Conservation (phyloP, 2,329 filamentous ascomycete genomes). For the Pyricularia grisea region DNA sequence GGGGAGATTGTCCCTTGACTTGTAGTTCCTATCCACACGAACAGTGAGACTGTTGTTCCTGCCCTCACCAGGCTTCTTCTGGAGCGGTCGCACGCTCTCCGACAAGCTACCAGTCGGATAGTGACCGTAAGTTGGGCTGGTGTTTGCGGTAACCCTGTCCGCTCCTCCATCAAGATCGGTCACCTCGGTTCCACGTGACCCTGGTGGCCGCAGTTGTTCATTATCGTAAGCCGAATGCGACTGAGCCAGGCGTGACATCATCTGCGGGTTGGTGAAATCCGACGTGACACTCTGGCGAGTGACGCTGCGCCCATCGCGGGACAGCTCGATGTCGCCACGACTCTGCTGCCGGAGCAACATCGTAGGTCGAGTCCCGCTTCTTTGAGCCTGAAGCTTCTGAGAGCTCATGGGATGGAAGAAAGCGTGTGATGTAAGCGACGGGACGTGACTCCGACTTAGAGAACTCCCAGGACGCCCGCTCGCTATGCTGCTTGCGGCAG, state of each 20-base stretch:
- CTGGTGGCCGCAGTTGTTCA: slow-evolving; percentile 45
- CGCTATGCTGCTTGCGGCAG: slow-evolving; percentile 25
- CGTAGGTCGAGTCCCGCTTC: slow-evolving; percentile 45
- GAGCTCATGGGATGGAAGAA: slow-evolving; percentile 98
- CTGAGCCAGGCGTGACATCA: slow-evolving; percentile 21
- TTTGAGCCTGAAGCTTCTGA: slow-evolving; percentile 83
- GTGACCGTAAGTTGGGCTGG: slow-evolving; percentile 58
- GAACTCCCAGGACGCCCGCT: slow-evolving; percentile 54
- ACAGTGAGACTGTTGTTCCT: slow-evolving; percentile 35
- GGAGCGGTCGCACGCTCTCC: slow-evolving; percentile 72
- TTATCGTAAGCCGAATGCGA: slow-evolving; percentile 28
- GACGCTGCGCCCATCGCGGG: not conserved
- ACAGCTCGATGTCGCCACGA: slow-evolving; percentile 12
- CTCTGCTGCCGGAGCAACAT: slow-evolving; percentile 28
- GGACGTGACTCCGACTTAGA: slow-evolving; percentile 77
- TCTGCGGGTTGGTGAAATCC: slow-evolving; percentile 41
- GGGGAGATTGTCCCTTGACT: slow-evolving; percentile 36
- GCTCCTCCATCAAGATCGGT: slow-evolving; percentile 60
- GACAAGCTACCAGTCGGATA: slow-evolving; percentile 52
- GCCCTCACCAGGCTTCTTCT: slow-evolving; percentile 29
- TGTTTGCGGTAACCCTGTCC: slow-evolving; percentile 63
- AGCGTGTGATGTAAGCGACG: slow-evolving; percentile 76
- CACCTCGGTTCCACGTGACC: slow-evolving; percentile 71
- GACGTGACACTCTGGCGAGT: slow-evolving; percentile 31
- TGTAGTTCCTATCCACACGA: slow-evolving; percentile 52